A percentile compares a stretch with the other conserved stretches of the same genome.
These are phyloP conservation scores for Phytophthora pinifolia DNA, from an alignment of 352 stramenopile genomes.

Conservation along the genomic window DNA sequence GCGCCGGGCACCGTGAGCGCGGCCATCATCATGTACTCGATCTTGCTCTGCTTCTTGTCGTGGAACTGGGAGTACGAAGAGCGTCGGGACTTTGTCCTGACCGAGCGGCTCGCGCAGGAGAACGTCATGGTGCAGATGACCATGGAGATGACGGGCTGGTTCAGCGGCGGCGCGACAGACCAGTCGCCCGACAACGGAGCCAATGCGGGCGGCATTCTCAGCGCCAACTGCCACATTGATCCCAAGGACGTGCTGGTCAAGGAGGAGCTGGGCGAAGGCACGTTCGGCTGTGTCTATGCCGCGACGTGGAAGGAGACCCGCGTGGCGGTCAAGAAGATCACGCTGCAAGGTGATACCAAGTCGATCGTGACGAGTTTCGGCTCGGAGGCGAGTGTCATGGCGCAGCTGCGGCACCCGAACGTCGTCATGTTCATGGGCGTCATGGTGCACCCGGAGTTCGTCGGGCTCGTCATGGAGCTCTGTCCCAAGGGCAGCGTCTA, in stretches of 20 bases:
- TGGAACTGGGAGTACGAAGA: constrained; percentile 91
- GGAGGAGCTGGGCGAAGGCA: constrained; percentile 75
- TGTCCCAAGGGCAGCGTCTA: constrained; percentile 87
- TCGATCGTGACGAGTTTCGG: constrained; percentile 84
- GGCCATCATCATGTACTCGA: constrained; percentile 76
- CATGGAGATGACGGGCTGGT: constrained; percentile 89
- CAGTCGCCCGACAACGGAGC: constrained; percentile 46
- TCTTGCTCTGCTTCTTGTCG: constrained; percentile 75
- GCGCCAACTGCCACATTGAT: constrained; percentile 83
- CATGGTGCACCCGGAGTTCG: constrained; percentile 86
- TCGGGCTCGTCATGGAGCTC: constrained; percentile 89
- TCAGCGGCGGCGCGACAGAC: constrained; percentile 68
- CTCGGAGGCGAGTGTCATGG: constrained; percentile 82
- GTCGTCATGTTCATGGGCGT: constrained; percentile 92
- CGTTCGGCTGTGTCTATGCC: constrained; percentile 76
- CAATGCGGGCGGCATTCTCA: constrained; percentile 53
- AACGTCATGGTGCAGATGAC: constrained; percentile 90
- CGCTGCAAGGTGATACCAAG: constrained; percentile 72
- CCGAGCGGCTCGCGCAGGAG: constrained; percentile 77
- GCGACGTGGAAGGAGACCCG: constrained; percentile 81
- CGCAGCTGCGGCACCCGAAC: constrained; percentile 80
- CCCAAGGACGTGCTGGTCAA: constrained; percentile 81
- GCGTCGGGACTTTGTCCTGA: constrained; percentile 82
- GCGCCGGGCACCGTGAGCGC: constrained; percentile 68
- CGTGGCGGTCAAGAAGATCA: constrained; percentile 88